Base-by-base conservation (phyloP, 768 basidiomycete genomes). In the Gymnopilus dilepis region DNA sequence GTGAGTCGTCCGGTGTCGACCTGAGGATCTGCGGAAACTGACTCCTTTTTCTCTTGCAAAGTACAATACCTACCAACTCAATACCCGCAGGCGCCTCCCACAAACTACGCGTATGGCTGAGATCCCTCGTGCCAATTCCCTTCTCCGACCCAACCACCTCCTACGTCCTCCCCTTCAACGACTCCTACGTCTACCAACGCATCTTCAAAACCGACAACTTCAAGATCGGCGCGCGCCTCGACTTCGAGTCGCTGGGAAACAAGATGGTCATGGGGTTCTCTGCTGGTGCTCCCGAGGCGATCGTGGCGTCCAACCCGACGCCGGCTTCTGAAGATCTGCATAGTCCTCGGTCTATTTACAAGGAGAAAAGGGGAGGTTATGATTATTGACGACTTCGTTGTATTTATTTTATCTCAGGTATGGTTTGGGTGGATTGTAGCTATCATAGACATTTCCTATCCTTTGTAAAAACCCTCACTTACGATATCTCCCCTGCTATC, bases 191-290 rank as follows among this genome's bases (percentile, higher is more conserved):
- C 59, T 89, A 84, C 71, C 87, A 88, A 65, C 84, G 88, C 19
- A 76, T 90, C 68, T 89, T 84, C 82, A 87, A 87, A 72, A 77
- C 77, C 21, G 88, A 90, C 66, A 72, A 76, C 15, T 85, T 90
- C 70, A 88, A 86, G 68, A 67, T 90, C 15, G 88, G 88, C 17
- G 78, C 79, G 0, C 71, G 77, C 28, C 81, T 90, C 31, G 78
- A 84, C 61, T 90, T 89, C 60, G 79, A 79, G 7, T 71, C 80
- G 0, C 69, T 87, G 42, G 80, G 84, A 5, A 67, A 67, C 34
- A 84, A 79, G 66, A 74, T 86, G 68, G 69, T 85, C 17, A 82
- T 87, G 75, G 88, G 79, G 9, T 77, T 81, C 60, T 58, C 76
- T 8, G 68, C 69, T 50, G 78, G 78, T 15, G 65, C 72, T 22